These are phyloP conservation scores for Thoreauomyces humboldtii DNA, from an alignment of 192 early-diverging fungal species.

Conservation along the genomic window DNA sequence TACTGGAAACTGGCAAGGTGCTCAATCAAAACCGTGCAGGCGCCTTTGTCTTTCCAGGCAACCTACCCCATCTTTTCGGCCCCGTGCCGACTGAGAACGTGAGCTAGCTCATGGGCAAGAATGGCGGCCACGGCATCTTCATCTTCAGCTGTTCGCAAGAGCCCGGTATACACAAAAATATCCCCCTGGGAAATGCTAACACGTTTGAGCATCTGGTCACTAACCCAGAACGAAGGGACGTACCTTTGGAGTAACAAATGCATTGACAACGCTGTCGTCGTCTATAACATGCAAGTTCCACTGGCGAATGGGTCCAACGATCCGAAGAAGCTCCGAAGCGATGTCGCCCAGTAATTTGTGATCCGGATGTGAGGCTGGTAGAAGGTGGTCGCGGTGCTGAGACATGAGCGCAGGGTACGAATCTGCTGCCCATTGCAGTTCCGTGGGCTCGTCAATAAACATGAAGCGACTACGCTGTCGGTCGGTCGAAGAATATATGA, in stretches of 20 bases:
- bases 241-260: constrained; percentile 38
- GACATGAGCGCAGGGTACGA: constrained; percentile 10
- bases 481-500: not conserved
- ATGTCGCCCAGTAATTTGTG: constrained; percentile 2
- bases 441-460: constrained; percentile 35
- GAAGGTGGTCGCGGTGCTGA: constrained; percentile 8
- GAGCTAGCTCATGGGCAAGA: constrained; percentile 42
- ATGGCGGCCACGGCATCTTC: constrained; percentile 37
- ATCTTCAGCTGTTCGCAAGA: constrained; percentile 17
- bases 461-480: constrained; percentile 37
- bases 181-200: too few relatives aligned
- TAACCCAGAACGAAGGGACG: too few relatives aligned
- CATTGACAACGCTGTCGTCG: constrained; percentile 37
- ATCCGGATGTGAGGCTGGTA: constrained; percentile 18
- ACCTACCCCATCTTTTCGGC: constrained; percentile 32
- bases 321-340: constrained; percentile 17
- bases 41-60: constrained; percentile 7
- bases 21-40: constrained; percentile 10
- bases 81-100: constrained; percentile 36
- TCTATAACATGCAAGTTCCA: constrained; percentile 43
- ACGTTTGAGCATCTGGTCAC: too few relatives aligned
- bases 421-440: constrained; percentile 28
- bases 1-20: constrained; percentile 17
- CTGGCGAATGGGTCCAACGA: constrained; percentile 30
- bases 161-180: constrained; percentile 46